phyloP scores from a whole-genome alignment of 2,329 filamentous ascomycete genomes.

The Fusarium sterilihyphosum region DNA sequence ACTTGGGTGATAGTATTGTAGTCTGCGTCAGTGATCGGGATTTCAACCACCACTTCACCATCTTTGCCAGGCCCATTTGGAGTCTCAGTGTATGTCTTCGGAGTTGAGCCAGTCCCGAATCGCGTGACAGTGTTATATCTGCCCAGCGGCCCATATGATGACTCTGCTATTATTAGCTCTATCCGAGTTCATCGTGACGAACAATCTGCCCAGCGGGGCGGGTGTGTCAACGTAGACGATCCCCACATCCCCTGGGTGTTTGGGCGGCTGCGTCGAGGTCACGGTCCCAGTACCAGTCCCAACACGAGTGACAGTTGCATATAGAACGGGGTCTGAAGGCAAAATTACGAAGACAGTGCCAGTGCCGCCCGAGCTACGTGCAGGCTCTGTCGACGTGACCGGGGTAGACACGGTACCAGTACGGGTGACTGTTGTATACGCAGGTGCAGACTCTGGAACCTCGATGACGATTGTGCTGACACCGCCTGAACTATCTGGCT shows the following conservation, averaged over 20 bases:
- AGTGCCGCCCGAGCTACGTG: not conserved
- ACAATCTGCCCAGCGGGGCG: rapidly evolving
- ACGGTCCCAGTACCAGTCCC: not conserved
- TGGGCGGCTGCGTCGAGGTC: not conserved
- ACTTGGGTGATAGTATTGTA: not conserved
- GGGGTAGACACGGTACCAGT: not conserved
- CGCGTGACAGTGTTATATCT: not conserved
- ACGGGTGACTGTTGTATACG: not conserved
- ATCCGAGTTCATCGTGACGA: no score
- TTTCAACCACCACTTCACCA: not conserved
- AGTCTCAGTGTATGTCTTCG: no score
- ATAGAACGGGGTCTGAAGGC: not conserved
- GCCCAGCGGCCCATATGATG: no score
- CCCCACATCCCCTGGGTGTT: not conserved
- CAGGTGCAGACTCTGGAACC: not conserved
- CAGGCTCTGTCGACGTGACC: not conserved
- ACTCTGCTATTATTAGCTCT: no score
- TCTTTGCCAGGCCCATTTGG: not conserved
- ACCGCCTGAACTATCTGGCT: not conserved
- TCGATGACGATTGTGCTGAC: not conserved
- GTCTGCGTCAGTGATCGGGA: not conserved
- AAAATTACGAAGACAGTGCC: not conserved
- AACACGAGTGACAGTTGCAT: not conserved
- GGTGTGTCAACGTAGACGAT: not conserved
- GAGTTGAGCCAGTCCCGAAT: not conserved